Percentiles rank a stretch among this genome's conserved stretches.
Conservation (phyloP, 1,284 basidiomycete species). For the Moniliella sp. region DNA sequence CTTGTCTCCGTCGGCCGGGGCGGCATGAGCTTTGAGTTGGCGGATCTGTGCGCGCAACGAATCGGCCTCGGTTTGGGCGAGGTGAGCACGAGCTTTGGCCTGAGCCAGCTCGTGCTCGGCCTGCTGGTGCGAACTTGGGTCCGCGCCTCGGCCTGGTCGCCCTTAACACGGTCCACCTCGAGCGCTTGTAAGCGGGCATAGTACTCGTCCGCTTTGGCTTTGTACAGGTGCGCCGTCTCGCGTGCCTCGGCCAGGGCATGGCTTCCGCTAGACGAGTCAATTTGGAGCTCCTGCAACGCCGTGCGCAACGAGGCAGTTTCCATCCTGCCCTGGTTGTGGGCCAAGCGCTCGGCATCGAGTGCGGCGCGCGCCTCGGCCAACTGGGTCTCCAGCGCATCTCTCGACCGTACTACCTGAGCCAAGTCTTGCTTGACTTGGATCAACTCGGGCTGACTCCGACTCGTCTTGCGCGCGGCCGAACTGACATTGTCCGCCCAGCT, state of each 20-base stretch:
- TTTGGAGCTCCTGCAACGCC: constrained; percentile 48
- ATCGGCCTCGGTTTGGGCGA: constrained; percentile 36
- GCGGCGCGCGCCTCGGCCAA: constrained; percentile 37
- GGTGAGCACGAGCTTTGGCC: constrained; percentile 5
- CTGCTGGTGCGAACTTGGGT: too few species aligned
- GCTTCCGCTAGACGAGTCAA: constrained; percentile 43
- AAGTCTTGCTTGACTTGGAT: constrained; percentile 49
- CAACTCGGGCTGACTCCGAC: constrained; percentile 45
- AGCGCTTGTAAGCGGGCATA: constrained; percentile 1
- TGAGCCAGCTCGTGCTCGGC: constrained; percentile 1
- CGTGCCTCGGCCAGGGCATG: constrained; percentile 39
- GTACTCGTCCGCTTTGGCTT: constrained; percentile 37
- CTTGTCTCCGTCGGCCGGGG: too few species aligned
- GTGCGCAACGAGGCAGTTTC: constrained; percentile 45
- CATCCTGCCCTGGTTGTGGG: constrained; percentile 43
- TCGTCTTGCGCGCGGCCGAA: constrained; percentile 37
- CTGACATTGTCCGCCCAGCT: constrained; percentile 47
- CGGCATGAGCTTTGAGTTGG: constrained; percentile 45
- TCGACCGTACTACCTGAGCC: constrained; percentile 43
- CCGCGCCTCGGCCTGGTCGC: constrained; percentile 3
- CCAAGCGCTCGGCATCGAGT: constrained; percentile 40
- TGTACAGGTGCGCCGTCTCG: constrained; percentile 42
- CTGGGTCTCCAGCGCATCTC: constrained; percentile 4
- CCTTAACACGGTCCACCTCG: constrained; percentile 3
- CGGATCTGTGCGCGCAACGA: constrained; percentile 46